Conservation (phyloP, 495 filamentous ascomycete species). For the Penicillium subrubescens region DNA sequence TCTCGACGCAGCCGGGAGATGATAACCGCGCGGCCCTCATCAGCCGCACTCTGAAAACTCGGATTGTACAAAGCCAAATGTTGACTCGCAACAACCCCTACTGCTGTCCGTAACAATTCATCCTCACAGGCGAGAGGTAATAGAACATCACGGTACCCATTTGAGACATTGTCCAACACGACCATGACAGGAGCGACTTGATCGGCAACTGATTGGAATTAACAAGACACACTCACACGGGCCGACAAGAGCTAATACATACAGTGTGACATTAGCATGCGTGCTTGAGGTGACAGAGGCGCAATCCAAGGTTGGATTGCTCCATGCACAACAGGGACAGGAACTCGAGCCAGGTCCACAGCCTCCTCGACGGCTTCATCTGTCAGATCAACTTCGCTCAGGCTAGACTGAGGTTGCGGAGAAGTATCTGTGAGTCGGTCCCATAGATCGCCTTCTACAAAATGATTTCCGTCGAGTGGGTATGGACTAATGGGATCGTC, state of each 20-base stretch:
- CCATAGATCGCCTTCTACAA: neutral
- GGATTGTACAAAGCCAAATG: slow-evolving; percentile 50
- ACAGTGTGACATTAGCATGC: slow-evolving; percentile 23
- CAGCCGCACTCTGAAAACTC: slow-evolving; percentile 6
- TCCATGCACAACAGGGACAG: neutral
- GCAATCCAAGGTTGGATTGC: slow-evolving; percentile 18
- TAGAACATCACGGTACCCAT: slow-evolving; percentile 76
- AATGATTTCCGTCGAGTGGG: neutral
- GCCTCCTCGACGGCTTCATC: neutral
- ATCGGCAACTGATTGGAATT: slow-evolving; percentile 11
- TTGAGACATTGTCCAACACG: slow-evolving; percentile 55
- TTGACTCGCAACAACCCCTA: slow-evolving; percentile 71
- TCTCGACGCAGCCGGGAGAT: slow-evolving; percentile 22
- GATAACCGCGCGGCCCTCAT: slow-evolving; percentile 17
- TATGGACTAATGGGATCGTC: neutral
- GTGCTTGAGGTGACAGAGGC: slow-evolving; percentile 8
- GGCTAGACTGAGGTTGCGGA: neutral
- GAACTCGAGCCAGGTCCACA: neutral
- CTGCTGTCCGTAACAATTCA: slow-evolving; percentile 75
- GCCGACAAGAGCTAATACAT: neutral
- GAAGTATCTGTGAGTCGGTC: neutral
- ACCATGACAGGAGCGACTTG: slow-evolving; percentile 31
- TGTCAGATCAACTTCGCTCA: neutral
- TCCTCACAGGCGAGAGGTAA: slow-evolving; percentile 73
- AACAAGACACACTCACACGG: neutral